phyloP scores from a whole-genome alignment of 805 yeast species.

The Wickerhamiella parazyma region DNA sequence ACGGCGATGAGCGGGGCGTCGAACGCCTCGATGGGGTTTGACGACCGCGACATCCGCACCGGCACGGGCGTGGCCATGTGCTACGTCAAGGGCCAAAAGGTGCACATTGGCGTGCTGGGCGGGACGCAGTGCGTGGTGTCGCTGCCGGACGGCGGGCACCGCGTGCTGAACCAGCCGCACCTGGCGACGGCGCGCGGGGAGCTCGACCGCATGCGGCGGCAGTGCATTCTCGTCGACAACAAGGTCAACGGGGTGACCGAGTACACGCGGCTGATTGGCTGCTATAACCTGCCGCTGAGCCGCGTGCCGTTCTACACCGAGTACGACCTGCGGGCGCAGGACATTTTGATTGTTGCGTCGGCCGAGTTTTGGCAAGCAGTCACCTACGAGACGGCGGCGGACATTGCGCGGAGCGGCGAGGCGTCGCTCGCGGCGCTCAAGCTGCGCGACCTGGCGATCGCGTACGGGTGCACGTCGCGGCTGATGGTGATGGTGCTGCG shows the following conservation, averaged over 20 bases:
- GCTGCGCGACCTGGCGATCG: conserved; percentile 82
- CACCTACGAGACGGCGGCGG: conserved; percentile 76
- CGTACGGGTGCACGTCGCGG: conserved; percentile 76
- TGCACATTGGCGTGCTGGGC: conserved; percentile 82
- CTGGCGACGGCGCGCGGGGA: conserved; percentile 56
- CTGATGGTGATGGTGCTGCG: conserved; percentile 63
- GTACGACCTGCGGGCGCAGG: conserved; percentile 52
- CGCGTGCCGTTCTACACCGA: conserved; percentile 73
- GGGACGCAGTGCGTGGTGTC: conserved; percentile 75
- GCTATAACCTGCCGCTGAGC: conserved; percentile 63
- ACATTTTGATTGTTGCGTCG: conserved; percentile 72
- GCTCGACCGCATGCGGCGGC: conserved; percentile 59
- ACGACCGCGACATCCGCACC: conserved; percentile 55
- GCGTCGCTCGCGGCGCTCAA: conserved; percentile 89
- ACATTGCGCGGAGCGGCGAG: conserved; percentile 60
- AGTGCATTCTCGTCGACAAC: conserved; percentile 86
- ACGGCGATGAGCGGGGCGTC: not conserved
- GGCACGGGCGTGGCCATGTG: conserved; percentile 81
- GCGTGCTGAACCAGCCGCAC: conserved; percentile 74
- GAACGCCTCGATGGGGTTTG: conserved; percentile 6
- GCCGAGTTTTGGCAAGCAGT: conserved; percentile 75
- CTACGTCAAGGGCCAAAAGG: conserved; percentile 53
- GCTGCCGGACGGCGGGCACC: conserved; percentile 66
- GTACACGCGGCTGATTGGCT: conserved; percentile 87
- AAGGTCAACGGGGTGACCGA: conserved; percentile 70